Conservation (phyloP, 2,329 filamentous ascomycete genomes). For the Colletotrichum orchidophilum region DNA sequence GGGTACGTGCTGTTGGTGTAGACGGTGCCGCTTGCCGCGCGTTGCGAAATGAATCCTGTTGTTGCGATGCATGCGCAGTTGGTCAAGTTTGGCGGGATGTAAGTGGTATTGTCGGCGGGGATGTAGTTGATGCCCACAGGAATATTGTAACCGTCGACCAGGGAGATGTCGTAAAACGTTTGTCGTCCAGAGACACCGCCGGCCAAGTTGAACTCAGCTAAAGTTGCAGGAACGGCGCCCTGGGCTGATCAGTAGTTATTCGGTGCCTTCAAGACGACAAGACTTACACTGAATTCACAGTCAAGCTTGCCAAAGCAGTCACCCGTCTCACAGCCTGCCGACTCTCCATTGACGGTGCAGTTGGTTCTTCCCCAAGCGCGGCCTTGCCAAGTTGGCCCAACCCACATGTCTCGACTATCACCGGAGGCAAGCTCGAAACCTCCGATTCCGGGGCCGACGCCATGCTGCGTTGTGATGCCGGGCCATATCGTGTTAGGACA, state of each 20-base stretch:
- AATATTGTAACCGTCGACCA: constrained; percentile 87
- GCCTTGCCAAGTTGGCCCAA: constrained; percentile 81
- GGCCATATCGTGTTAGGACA: constrained; percentile 80
- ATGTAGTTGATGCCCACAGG: constrained; percentile 72
- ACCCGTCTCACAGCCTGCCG: constrained; percentile 76
- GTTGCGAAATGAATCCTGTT: constrained; percentile 66
- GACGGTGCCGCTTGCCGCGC: constrained; percentile 62
- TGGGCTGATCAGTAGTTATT: constrained; percentile 42
- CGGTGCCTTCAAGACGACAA: background rate
- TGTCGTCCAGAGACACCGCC: constrained; percentile 69
- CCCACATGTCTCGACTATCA: constrained; percentile 67
- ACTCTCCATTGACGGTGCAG: constrained; percentile 77
- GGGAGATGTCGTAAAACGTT: constrained; percentile 85
- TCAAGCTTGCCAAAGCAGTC: constrained; percentile 78
- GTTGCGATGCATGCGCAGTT: constrained; percentile 83
- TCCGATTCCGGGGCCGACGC: constrained; percentile 70
- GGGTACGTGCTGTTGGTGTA: constrained; percentile 73
- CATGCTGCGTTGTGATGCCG: constrained; percentile 77
- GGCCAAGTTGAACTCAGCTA: constrained; percentile 83
- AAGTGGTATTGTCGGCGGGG: constrained; percentile 67
- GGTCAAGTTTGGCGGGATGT: constrained; percentile 79
- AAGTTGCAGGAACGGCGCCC: constrained; percentile 78
- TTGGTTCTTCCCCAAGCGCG: constrained; percentile 87
- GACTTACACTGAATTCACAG: constrained; percentile 73
- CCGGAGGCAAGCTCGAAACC: constrained; percentile 75